Percentiles rank a stretch among this genome's conserved stretches.
phyloP scores from a whole-genome alignment of 179 eudicot species.

The Dionaea muscipula region DNA sequence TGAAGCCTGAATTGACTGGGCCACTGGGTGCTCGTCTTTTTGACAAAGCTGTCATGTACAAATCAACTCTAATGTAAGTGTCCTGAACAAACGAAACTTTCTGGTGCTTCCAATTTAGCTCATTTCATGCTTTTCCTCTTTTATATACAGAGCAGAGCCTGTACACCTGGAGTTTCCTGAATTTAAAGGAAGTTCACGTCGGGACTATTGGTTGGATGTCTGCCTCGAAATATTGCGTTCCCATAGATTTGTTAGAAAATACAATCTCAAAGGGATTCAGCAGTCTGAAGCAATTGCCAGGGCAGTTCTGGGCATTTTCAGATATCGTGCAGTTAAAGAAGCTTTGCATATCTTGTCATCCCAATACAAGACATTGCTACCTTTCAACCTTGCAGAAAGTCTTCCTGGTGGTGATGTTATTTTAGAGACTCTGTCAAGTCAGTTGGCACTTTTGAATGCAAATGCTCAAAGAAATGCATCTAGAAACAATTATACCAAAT shows the following conservation, averaged over 20 bases:
- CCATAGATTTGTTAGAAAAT: conserved; percentile 57
- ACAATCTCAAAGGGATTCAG: conserved; percentile 46
- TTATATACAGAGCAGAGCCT: conserved; percentile 56
- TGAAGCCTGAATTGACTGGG: conserved; percentile 84
- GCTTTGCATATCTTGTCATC: conserved; percentile 50
- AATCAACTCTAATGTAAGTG: conserved; percentile 53
- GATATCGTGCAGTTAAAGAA: conserved; percentile 72
- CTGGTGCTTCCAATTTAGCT: conserved; percentile 3
- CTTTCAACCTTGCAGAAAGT: conserved; percentile 78
- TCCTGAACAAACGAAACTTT: conserved; percentile 8
- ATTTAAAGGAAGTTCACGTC: conserved; percentile 69
- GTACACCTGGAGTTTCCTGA: conserved; percentile 78
- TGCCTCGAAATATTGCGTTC: conserved; percentile 54
- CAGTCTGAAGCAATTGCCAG: conserved; percentile 69
- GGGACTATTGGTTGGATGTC: conserved; percentile 84
- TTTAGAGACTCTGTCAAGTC: conserved; percentile 56
- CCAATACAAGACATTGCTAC: conserved; percentile 53
- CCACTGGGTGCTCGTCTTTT: conserved; percentile 90
- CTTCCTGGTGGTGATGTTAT: conserved; percentile 78
- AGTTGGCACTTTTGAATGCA: conserved; percentile 32
- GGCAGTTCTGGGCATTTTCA: conserved; percentile 59
- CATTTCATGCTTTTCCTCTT: conserved; percentile 8
- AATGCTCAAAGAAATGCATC: conserved; percentile 24
- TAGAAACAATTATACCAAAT: conserved; percentile 21
- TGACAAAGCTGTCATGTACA: conserved; percentile 91